These are phyloP conservation scores for Rhizopogon rudus DNA, from an alignment of 768 basidiomycete genomes.

Conservation along the genomic window DNA sequence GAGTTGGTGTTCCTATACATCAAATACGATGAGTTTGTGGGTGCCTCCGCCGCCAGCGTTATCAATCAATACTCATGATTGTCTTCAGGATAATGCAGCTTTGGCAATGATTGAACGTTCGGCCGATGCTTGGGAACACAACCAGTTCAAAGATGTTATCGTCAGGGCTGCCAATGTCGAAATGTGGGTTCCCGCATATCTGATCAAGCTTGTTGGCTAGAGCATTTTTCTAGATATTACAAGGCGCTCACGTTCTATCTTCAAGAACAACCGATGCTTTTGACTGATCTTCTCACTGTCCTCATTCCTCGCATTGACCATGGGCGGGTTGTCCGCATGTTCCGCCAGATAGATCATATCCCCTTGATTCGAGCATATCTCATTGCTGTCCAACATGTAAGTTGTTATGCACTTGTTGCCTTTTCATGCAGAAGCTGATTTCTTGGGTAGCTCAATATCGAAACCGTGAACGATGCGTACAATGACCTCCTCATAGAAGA, in stretches of 20 bases:
- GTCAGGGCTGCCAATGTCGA: slow-evolving; percentile 97
- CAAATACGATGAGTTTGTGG: slow-evolving; percentile 93
- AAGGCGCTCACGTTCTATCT: slow-evolving; percentile 93
- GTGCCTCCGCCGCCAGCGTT: slow-evolving; percentile 22
- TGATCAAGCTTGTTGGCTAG: background rate
- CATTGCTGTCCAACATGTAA: slow-evolving; percentile 90
- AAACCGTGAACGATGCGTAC: slow-evolving; percentile 97
- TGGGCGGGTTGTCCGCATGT: slow-evolving; percentile 90
- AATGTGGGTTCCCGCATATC: slow-evolving; percentile 51
- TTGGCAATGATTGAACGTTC: slow-evolving; percentile 98
- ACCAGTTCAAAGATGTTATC: slow-evolving; percentile 98
- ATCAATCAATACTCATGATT: slow-evolving; percentile 1
- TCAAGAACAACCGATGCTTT: slow-evolving; percentile 85
- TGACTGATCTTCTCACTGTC: slow-evolving; percentile 91
- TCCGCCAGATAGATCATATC: slow-evolving; percentile 92
- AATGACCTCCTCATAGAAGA: slow-evolving; percentile 98
- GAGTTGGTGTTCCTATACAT: slow-evolving; percentile 98
- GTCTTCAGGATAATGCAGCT: slow-evolving; percentile 83
- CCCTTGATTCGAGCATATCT: slow-evolving; percentile 95
- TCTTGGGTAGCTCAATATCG: slow-evolving; percentile 75
- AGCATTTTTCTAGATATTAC: slow-evolving; percentile 66
- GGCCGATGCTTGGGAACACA: slow-evolving; percentile 99
- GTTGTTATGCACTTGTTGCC: slow-evolving; percentile 18
- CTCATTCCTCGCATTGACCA: slow-evolving; percentile 95
- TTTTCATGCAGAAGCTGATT: slow-evolving; percentile 1